A percentile compares a stretch with the other conserved stretches of the same genome.
Evolutionary conservation across 768 basidiomycete genomes (phyloP).

Genomic region (Termitomyces titanicus): DNA sequence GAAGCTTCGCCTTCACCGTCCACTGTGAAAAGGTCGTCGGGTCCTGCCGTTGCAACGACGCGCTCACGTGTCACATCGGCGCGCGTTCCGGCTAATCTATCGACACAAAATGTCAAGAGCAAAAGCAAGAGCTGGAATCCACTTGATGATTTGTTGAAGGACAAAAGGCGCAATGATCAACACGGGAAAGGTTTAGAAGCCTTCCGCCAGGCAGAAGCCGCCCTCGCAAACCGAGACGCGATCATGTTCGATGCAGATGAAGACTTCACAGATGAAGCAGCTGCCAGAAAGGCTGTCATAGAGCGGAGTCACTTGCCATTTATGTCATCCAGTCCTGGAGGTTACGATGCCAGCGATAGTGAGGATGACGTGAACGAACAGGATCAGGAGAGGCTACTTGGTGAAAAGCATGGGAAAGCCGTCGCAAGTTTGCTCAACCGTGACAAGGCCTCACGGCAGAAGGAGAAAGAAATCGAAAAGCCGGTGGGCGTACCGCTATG

Average conservation of each 20-base stretch:
- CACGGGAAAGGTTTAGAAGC: conserved; percentile 37
- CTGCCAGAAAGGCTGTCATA: conserved; percentile 34
- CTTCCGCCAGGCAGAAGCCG: conserved; percentile 42
- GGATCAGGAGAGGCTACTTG: conserved; percentile 34
- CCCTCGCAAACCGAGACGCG: conserved; percentile 26
- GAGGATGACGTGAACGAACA: conserved; percentile 28
- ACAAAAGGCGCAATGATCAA: conserved; percentile 41
- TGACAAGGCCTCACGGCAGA: conserved; percentile 30
- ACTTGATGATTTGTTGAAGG: conserved; percentile 50
- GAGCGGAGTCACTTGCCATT: conserved; percentile 17
- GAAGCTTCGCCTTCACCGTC: conserved; percentile 10
- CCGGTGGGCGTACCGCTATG: conserved; percentile 28
- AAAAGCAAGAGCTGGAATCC: conserved; percentile 37
- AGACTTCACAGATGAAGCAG: conserved; percentile 36
- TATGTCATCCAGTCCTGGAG: conserved; percentile 18
- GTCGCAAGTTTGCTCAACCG: conserved; percentile 41
- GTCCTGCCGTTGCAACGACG: conserved; percentile 6
- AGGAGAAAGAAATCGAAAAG: conserved; percentile 21
- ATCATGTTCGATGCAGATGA: conserved; percentile 27
- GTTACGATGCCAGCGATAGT: conserved; percentile 9
- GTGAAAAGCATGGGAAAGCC: conserved; percentile 36
- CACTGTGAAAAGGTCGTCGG: conserved; percentile 3
- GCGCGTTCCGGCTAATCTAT: conserved; percentile 8
- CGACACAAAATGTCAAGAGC: conserved; percentile 7
- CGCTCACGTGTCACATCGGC: conserved; percentile 6